Evolutionary conservation across 1,284 basidiomycete genomes (phyloP), one percentile per base, ranked within the genome.

Genomic region (Puccinia triticina): DNA sequence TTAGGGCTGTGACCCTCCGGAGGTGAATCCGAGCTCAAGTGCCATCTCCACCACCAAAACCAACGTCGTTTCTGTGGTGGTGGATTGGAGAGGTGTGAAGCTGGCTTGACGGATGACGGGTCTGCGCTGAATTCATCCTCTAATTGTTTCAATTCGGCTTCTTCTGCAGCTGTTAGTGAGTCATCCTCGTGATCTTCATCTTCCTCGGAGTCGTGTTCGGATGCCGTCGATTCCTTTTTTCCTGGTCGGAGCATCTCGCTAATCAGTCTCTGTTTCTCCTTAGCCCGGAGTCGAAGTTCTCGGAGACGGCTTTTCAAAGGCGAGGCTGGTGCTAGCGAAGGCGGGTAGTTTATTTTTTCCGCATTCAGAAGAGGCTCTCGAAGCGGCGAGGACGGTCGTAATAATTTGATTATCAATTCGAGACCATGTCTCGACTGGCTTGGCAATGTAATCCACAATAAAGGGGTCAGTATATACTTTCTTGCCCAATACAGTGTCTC

Each of bases 291-390:
- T 50, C 78, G 34, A 43, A 81, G 69, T 37, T 69, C 78, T 16
- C 69, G 78, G 48, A 81, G 69, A 16, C 78, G 66, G 14, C 67
- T 71, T 37, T 69, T 72, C 2, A 81, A 53, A 21, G 77, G 48
- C 1, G 78, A 81, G 21, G 78, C 43, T 48, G 78, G 78, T 1
- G 57, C 57, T 48, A 81, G 29, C 5, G 59, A 59, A 12, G 78
- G n/a, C 37, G 78, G 78, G 55, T 81, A 81, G 59, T 81, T 81
- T 12, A 81, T 55, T 59, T 32, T 59, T 59, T 81, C 78, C 10
- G 53, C 78, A 81, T 81, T 73, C 11, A 81, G 57, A 50, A 81
- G 71, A 43, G 55, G 32, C 21, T 81, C 69, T 57, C 78, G 78
- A 55, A 81, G 34, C 50, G 55, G 50, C 7, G 78, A 81, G 59